Evolutionary conservation across 768 basidiomycete species (phyloP), one percentile per base, ranked within the genome.

Genomic region (Trametes sanguinea): DNA sequence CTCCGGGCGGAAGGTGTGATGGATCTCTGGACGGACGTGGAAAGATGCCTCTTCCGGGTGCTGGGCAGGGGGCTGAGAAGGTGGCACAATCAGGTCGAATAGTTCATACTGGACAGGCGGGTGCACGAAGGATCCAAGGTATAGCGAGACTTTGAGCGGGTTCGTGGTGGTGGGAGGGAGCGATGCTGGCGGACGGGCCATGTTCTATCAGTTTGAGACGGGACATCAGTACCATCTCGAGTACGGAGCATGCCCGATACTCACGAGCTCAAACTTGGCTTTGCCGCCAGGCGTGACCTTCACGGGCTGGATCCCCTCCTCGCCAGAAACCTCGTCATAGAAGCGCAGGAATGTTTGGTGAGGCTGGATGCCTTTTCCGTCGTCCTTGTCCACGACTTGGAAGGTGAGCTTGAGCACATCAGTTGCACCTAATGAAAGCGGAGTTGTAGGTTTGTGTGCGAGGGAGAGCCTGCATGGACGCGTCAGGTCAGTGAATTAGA

Each of bases 301-400:
- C 42, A 97, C 76, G 22, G 93, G 92, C 59, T 95, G 89, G 44
- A 93, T 87, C 33, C 93, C 92, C 72, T 94, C 94, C 72, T 93
- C 92, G 9, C 86, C 86, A 0, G 87, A 84, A 45, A 79, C 75
- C 61, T 78, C 76, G 74, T 95, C 94, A 69, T 88, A 92, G 81
- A 96, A 94, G 29, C 92, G 83, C 46, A 96, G 79, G 81, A 95
- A 95, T 0, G 92, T 91, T 72, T 96, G 95, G 74, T 95, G 89
- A 13, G 94, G 94, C 68, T 91, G 90, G 42, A 94, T 83, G 32
- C 87, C 87, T 63, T 87, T 84, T 43, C 82, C 85, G 14, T 74
- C 76, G 9, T 83, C 79, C 66, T 85, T 80, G 61, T 89, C 85
- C 42, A 88, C 77, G 39, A 94, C 78, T 72, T 88, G 88, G 77